Percentiles rank a stretch among this genome's conserved stretches.
These are phyloP conservation scores for Xylaria sp. DNA, from an alignment of 2,329 filamentous ascomycete species.

Conservation along the genomic window DNA sequence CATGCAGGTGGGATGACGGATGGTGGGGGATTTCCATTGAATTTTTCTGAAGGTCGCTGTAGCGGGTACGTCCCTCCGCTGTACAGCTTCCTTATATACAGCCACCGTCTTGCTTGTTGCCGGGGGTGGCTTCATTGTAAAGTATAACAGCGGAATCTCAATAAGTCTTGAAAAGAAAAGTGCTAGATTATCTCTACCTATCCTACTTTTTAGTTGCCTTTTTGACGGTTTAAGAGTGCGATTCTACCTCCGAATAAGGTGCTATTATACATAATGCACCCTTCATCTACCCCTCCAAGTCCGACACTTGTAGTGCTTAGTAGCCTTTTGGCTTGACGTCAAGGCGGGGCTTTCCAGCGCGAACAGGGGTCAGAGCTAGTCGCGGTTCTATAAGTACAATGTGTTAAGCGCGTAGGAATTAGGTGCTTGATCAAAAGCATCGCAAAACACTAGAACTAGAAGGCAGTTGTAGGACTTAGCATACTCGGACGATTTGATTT, in stretches of 20 bases:
- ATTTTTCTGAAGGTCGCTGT: constrained; percentile 30
- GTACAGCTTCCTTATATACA: neutral
- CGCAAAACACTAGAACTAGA: neutral
- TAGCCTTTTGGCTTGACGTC: constrained; percentile 35
- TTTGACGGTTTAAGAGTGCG: neutral
- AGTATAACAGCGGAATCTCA: neutral
- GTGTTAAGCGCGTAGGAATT: constrained; percentile 9
- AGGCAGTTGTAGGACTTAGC: neutral
- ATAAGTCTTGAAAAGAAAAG: neutral
- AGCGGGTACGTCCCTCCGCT: constrained; percentile 17
- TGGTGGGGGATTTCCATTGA: constrained; percentile 40
- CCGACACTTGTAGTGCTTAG: neutral
- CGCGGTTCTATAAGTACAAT: constrained; percentile 15
- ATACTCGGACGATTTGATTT: neutral
- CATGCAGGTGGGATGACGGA: constrained; percentile 43
- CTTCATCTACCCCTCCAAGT: constrained; percentile 35
- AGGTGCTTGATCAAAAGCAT: neutral
- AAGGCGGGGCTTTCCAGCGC: constrained; percentile 21
- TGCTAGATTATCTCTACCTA: neutral
- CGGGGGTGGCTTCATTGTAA: neutral
- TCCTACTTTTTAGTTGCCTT: neutral
- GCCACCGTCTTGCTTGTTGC: neutral
- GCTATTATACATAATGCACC: neutral
- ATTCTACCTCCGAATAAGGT: constrained; percentile 15
- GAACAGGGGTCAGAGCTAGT: constrained; percentile 10